Conservation (phyloP, 1,284 basidiomycete genomes). For the Flammula alnicola region DNA sequence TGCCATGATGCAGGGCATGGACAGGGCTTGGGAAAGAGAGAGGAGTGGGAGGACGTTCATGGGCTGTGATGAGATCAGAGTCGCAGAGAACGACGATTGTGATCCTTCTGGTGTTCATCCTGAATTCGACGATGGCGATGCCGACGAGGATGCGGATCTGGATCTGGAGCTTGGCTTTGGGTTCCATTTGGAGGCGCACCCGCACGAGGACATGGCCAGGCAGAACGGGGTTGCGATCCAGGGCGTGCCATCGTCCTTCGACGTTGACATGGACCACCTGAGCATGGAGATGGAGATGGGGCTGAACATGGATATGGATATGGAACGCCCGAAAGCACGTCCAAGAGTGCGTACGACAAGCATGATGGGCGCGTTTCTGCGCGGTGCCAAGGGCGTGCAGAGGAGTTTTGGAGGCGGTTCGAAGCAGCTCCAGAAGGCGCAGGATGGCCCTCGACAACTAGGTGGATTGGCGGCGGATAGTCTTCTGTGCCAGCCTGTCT, state of each 20-base stretch:
- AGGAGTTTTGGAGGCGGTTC: conserved; percentile 14
- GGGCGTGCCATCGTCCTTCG: conserved; percentile 14
- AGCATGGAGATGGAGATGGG: conserved; percentile 13
- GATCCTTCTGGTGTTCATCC: no score
- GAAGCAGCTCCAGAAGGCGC: conserved; percentile 7
- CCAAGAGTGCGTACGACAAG: conserved; percentile 35
- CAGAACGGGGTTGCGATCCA: conserved; percentile 4
- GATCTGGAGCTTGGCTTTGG: conserved; percentile 25
- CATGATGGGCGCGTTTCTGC: conserved; percentile 30
- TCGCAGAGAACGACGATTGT: conserved; percentile 25
- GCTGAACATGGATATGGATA: conserved; percentile 16
- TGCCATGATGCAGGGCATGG: no score
- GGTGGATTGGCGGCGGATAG: conserved; percentile 16
- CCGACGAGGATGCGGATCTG: conserved; percentile 11
- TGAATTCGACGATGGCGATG: conserved; percentile 14
- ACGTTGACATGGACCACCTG: conserved; percentile 17
- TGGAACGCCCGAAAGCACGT: conserved; percentile 28
- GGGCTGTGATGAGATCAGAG: conserved; percentile 30
- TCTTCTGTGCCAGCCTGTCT: conserved; percentile 23
- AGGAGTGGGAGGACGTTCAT: conserved; percentile 18
- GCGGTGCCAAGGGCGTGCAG: conserved; percentile 22
- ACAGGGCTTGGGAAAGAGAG: conserved; percentile 1
- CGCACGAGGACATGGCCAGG: neutral
- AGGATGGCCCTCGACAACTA: no score
- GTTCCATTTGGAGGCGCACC: conserved; percentile 7